Evolutionary conservation across 1,284 basidiomycete genomes (phyloP).

Genomic region (Malassezia sympodialis): DNA sequence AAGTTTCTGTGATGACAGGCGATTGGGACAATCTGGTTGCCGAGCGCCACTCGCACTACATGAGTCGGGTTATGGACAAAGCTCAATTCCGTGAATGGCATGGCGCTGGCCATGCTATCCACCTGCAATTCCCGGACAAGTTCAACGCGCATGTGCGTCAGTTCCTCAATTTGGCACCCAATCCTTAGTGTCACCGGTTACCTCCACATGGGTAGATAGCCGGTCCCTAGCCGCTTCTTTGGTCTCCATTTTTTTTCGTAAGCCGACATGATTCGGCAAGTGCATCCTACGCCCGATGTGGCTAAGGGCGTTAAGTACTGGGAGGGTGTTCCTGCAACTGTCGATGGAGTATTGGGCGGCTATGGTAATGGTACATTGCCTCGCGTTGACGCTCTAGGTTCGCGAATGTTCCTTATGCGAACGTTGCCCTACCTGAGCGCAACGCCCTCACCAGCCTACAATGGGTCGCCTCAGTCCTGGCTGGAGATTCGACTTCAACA

Average conservation of each 20-base stretch:
- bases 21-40: constrained; percentile 61
- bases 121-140: constrained; percentile 51
- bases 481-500: constrained; percentile 22
- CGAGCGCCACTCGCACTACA: constrained; percentile 55
- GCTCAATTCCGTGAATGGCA: constrained; percentile 61
- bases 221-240: neutral
- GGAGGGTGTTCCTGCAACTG: constrained; percentile 41
- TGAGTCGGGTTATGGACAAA: constrained; percentile 60
- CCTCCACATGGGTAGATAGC: neutral
- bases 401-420: constrained; percentile 38
- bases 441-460: constrained; percentile 31
- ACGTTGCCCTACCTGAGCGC: constrained; percentile 35
- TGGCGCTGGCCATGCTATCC: constrained; percentile 61
- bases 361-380: constrained; percentile 41
- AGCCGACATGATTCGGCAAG: constrained; percentile 5
- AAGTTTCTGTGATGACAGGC: constrained; percentile 62
- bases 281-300: constrained; percentile 41
- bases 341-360: constrained; percentile 43
- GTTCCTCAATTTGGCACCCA: neutral
- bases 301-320: constrained; percentile 42
- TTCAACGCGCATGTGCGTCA: constrained; percentile 25
- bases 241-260: neutral
- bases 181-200: neutral
- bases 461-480: constrained; percentile 28
- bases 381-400: constrained; percentile 43